Evolutionary conservation across 2,329 filamentous ascomycete genomes (phyloP).

Genomic region (Leptographium wingfieldii): DNA sequence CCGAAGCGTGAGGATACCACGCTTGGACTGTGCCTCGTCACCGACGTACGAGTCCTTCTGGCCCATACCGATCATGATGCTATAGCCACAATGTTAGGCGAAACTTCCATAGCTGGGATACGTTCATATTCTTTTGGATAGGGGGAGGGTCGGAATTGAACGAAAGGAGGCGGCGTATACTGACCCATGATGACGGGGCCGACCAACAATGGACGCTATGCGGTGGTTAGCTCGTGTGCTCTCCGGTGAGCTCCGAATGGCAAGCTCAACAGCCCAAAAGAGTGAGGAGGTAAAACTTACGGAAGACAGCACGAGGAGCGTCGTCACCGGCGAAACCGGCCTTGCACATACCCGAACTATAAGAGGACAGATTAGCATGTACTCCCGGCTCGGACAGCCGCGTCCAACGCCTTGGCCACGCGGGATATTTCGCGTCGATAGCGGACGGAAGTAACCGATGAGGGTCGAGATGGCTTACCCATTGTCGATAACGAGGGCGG

Average conservation of each 20-base stretch:
- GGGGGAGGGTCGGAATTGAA: neutral
- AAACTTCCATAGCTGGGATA: neutral
- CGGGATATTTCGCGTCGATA: neutral
- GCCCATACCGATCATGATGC: conserved; percentile 99
- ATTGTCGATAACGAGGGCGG: conserved; percentile 99
- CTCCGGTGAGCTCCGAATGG: neutral
- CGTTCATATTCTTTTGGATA: no score
- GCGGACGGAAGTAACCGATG: neutral
- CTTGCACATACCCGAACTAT: conserved; percentile 99
- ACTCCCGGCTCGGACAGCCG: conserved; percentile 2
- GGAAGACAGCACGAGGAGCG: conserved; percentile 99
- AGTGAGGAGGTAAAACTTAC: conserved; percentile 54
- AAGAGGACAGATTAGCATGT: conserved; percentile 25
- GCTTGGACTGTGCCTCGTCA: conserved; percentile 99
- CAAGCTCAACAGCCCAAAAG: neutral
- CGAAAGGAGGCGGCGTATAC: conserved; percentile 21
- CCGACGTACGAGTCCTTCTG: conserved; percentile 99
- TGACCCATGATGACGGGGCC: conserved; percentile 99
- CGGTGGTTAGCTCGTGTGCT: conserved; percentile 10
- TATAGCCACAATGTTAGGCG: conserved; percentile 29
- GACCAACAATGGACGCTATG: conserved; percentile 95
- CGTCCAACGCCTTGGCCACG: neutral
- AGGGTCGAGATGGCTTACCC: conserved; percentile 61
- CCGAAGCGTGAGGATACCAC: conserved; percentile 99
- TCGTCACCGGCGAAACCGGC: conserved; percentile 99